Evolutionary conservation across 306 rosid species (phyloP), one percentile per base, ranked within the genome.

Genomic region (Trifolium pratense): DNA sequence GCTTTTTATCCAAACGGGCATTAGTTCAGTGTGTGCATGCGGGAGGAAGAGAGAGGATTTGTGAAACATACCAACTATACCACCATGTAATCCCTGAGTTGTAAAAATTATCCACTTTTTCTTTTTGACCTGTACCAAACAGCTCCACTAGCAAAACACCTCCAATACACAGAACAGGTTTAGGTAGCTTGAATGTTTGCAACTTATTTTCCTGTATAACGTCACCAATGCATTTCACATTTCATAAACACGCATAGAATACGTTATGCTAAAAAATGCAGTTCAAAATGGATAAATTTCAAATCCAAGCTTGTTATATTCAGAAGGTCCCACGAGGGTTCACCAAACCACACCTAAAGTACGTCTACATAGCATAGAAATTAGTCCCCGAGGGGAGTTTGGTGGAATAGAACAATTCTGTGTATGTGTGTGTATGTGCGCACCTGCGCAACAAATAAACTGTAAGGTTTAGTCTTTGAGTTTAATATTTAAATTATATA

Each of bases 111-210:
- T 90, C 91, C 17, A 45, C 76, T 62, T 71, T 84, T 59, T 78
- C 83, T 80, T 45, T 81, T 71, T 87, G 91, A 72, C 79, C 83
- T 76, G 89, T 83, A 32, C 91, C 91, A 84, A 86, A 64, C 51
- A 90, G 81, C 86, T 90, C 92, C 55, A 90, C 87, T 29, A 71
- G 83, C 76, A 88, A 45, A 68, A 86, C 34, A 53, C 87, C 92
- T 79, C 96, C 92, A 26, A 79, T 16, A 66, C 89, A 88, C 43
- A 90, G 42, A 75, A 82, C 86, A 69, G 91, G 89, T 75, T 88
- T 87, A 52, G 92, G 89, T 12, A 88, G 87, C 88, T 81, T 73
- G 70, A 90, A 88, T 57, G 75, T 60, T 70, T 88, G 92, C 80
- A 86, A 62, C 20, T 66, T 7, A 57, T 75, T 83, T 66, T 83